Evolutionary conservation across 2,329 filamentous ascomycete species (phyloP), one percentile per base, ranked within the genome.

Genomic region (Pestalotiopsis sp.): DNA sequence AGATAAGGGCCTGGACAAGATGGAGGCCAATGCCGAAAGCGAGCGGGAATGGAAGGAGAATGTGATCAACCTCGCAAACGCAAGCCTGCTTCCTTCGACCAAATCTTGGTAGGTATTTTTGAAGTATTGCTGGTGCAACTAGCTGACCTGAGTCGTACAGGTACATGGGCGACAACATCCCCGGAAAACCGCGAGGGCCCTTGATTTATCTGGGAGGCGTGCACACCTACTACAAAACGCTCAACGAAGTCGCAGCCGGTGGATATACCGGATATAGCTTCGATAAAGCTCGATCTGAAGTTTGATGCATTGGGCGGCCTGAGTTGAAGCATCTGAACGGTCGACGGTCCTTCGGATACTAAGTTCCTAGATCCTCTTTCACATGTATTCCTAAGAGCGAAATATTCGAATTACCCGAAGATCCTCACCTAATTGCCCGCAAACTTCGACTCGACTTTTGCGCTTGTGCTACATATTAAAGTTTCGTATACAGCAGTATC

Each of bases 111-210:
- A 57, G 38, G 67, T 64, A 6, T 12, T 49, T 52, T 4, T 11
- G 11, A 6, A 14, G 3, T 2, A 5, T 12, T 11, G 1, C 17
- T 52, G 45, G 1, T 20, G n/a, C 17, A 7, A 23, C 4, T 3
- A 20, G 17, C 45, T 52, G n/a, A 52, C 45, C 9, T 20, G 2
- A 17, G 17, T 5, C 20, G 11, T 12, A 62, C n/a, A 62, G 67
- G 80, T 83, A 82, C 49, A 79, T 79, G 75, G 81, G 81, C 1
- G 74, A 72, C 2, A 83, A 82, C 58, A 79, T 84, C 38, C 81
- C 81, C 1, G 81, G 81, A 0, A 82, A 81, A 70, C 68, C 72
- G 14, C 66, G 77, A 9, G 80, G 83, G 73, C 73, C 73, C 6
- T 65, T 82, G 49, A 74, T 79, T 20, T 84, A 72, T n/a, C 66